phyloP scores from a whole-genome alignment of 2,329 filamentous ascomycete species.

The Aspergillus alliaceus region DNA sequence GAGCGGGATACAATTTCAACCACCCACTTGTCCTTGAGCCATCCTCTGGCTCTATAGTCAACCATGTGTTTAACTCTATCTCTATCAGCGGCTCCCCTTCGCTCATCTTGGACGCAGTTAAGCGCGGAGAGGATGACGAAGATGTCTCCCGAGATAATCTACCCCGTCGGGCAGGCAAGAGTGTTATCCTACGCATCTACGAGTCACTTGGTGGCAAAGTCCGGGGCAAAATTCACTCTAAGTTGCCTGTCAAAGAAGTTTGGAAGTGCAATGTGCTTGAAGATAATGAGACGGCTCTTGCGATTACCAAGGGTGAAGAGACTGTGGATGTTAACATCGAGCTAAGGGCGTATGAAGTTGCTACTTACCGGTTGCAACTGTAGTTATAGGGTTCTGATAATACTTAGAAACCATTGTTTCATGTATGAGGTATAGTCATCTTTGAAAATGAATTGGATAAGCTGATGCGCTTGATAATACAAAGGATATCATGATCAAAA shows the following conservation, averaged over 20 bases:
- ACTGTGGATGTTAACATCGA: conserved; percentile 58
- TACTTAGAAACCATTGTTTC: neutral
- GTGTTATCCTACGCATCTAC: conserved; percentile 81
- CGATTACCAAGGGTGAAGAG: conserved; percentile 42
- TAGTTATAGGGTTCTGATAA: conserved; percentile 22
- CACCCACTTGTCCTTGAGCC: conserved; percentile 66
- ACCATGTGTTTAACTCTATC: conserved; percentile 55
- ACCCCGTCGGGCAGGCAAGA: conserved; percentile 67
- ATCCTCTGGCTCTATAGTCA: conserved; percentile 24
- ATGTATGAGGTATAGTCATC: neutral
- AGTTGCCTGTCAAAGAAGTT: conserved; percentile 70
- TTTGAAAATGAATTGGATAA: neutral
- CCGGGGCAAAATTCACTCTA: conserved; percentile 67
- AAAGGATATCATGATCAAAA: conserved; percentile 6
- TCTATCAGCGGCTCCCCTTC: conserved; percentile 65
- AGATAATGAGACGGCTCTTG: conserved; percentile 72
- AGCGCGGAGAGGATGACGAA: conserved; percentile 86
- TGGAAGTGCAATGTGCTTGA: conserved; percentile 86
- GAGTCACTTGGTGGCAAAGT: conserved; percentile 83
- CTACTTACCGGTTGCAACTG: conserved; percentile 69
- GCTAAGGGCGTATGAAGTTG: conserved; percentile 80
- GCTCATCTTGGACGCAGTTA: conserved; percentile 83
- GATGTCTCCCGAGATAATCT: conserved; percentile 63
- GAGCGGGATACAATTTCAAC: conserved; percentile 88
- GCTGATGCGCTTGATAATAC: neutral